Evolutionary conservation across 768 basidiomycete species (phyloP).

Genomic region (Myochromella boudieri): DNA sequence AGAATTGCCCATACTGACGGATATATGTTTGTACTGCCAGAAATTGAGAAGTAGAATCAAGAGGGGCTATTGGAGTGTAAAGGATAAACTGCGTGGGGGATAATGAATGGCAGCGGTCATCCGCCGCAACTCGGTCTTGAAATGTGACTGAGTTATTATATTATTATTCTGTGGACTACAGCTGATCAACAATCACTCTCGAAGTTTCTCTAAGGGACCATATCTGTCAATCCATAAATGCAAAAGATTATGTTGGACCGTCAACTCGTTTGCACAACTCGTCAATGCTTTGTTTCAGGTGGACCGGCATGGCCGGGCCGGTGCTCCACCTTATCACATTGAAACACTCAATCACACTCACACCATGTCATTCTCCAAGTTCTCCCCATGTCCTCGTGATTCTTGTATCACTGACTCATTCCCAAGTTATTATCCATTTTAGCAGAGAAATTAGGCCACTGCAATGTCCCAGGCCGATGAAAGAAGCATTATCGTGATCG

Average conservation of each 20-base stretch:
- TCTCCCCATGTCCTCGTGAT: not conserved
- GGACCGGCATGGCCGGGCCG: not conserved
- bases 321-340: not conserved
- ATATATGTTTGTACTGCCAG: not conserved
- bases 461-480: conserved; percentile 13
- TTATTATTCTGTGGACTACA: not conserved
- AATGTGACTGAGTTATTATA: not conserved
- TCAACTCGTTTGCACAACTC: too few relatives aligned
- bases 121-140: too few relatives aligned
- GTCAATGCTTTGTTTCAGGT: too few relatives aligned
- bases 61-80: conserved; percentile 3
- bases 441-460: too few relatives aligned
- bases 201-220: too few relatives aligned
- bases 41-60: not conserved
- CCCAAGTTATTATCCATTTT: too few relatives aligned
- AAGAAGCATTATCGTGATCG: conserved; percentile 68
- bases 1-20: not conserved
- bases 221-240: too few relatives aligned
- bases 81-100: not conserved
- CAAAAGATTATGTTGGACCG: too few relatives aligned
- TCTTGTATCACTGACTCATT: too few relatives aligned
- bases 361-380: too few relatives aligned
- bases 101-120: not conserved
- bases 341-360: too few relatives aligned
- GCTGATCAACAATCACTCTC: not conserved